Base-by-base conservation (phyloP, 306 rosid genomes). In the Quercus engelmannii region DNA sequence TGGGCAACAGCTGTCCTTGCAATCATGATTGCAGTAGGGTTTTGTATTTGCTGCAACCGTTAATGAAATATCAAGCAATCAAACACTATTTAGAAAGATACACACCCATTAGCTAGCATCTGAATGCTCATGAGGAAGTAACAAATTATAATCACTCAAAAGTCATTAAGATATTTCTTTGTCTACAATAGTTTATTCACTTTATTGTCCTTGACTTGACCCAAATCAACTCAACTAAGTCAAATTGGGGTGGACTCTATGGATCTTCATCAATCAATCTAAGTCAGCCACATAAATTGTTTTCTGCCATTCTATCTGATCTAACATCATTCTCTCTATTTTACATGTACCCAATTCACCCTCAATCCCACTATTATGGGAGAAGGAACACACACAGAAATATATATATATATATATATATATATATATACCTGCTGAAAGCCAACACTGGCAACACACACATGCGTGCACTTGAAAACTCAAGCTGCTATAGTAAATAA, bases 1-100 rank as follows among this genome's bases (percentile, higher is more conserved):
- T 95, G 99, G 0, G 99, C 99, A 69, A 95, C 99, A 1, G 99
- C 99, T 0, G 98, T 93, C 84, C 98, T 87, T 6, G 99, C 99
- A 51, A 95, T 95, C 99, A 93, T 95, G 52, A 95, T 90, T n/a
- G 97, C 99, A 6, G 99, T 95, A 1, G 99, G 99, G 79, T 90
- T 95, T 81, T 95, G 99, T 78, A 95, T 95, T 93, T 95, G 99
- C 98, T 94, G 92, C 78, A 82, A 8, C 71, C 74, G 57, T 58
- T 78, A 55, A 51, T 5, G 1, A 23, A 69, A 52, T 43, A 8
- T 46, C 38, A 35, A 35, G 51, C 26, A 21, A 71, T 6, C 31
- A 71, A 13, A 2, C 59, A 18, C 17, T 8, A 35, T 33, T 59
- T 8, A 35, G 72, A 28, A 30, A 67, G 11, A 67, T 67, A 33